Conservation (phyloP, 306 rosid species). For the Ochetophila trinervis region DNA sequence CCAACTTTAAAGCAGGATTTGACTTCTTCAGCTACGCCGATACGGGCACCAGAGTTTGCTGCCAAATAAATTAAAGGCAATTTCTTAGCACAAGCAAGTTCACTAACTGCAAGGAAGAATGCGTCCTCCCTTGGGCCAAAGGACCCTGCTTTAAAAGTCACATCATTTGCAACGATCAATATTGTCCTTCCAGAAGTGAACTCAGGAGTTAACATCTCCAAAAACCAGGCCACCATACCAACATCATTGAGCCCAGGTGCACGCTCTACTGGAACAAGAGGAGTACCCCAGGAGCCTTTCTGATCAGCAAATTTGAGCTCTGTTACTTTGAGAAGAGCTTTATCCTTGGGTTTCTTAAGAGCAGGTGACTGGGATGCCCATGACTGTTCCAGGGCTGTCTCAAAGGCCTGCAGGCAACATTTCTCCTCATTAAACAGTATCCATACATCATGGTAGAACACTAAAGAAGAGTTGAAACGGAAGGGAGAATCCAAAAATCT, state of each 20-base stretch:
- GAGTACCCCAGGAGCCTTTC: constrained; percentile 79
- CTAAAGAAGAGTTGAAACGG: neutral
- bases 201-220: constrained; percentile 94
- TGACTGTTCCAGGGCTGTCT: constrained; percentile 75
- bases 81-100: constrained; percentile 79
- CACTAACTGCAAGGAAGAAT: constrained; percentile 87
- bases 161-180: constrained; percentile 83
- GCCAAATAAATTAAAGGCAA: constrained; percentile 91
- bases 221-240: constrained; percentile 94
- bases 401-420: constrained; percentile 68
- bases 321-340: constrained; percentile 56
- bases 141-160: constrained; percentile 95
- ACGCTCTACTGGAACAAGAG: constrained; percentile 66
- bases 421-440: constrained; percentile 16
- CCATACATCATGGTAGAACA: neutral
- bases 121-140: constrained; percentile 98
- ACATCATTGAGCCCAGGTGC: constrained; percentile 77
- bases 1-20: constrained; percentile 92
- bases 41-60: constrained; percentile 97
- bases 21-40: constrained; percentile 95
- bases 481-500: constrained; percentile 10
- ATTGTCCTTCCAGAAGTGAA: constrained; percentile 91
- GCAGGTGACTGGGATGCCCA: constrained; percentile 62
- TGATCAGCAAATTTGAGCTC: constrained; percentile 79
- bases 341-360: constrained; percentile 44